These are phyloP conservation scores for Multifurca ochricompacta DNA, from an alignment of 768 basidiomycete genomes.

Conservation along the genomic window DNA sequence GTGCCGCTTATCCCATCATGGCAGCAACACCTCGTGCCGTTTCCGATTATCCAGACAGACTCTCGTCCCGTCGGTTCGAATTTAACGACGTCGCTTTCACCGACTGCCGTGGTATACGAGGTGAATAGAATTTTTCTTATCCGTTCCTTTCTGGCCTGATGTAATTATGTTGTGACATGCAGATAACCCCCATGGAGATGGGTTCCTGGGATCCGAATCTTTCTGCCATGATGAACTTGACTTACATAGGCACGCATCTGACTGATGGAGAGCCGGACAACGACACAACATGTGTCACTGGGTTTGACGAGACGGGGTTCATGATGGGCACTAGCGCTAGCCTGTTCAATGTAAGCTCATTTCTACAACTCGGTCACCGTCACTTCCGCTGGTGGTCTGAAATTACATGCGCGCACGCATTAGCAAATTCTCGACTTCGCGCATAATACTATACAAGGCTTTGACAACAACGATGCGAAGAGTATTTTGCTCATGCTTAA, in stretches of 20 bases:
- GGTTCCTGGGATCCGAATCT: constrained; percentile 69
- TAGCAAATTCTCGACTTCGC: constrained; percentile 46
- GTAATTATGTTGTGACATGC: not conserved
- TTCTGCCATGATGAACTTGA: constrained; percentile 59
- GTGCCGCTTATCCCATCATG: constrained; percentile 46
- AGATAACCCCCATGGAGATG: constrained; percentile 59
- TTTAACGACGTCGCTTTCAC: constrained; percentile 32
- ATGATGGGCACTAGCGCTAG: constrained; percentile 70
- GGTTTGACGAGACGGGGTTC: constrained; percentile 70
- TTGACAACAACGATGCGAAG: constrained; percentile 30
- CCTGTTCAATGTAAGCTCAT: constrained; percentile 47
- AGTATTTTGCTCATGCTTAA: constrained; percentile 43
- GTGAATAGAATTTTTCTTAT: constrained; percentile 29
- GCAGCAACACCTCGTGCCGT: constrained; percentile 43
- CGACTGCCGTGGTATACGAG: constrained; percentile 49
- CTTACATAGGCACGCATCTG: constrained; percentile 58
- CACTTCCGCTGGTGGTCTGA: not conserved
- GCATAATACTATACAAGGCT: constrained; percentile 34
- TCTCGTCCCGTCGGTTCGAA: constrained; percentile 43
- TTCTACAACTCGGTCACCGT: not conserved
- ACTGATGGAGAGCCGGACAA: constrained; percentile 48
- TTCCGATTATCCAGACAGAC: constrained; percentile 59
- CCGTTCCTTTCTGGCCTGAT: not conserved
- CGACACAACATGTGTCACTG: constrained; percentile 54
- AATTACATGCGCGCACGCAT: not conserved